phyloP scores from a whole-genome alignment of 2,329 filamentous ascomycete species.

The Neonectria magnoliae region DNA sequence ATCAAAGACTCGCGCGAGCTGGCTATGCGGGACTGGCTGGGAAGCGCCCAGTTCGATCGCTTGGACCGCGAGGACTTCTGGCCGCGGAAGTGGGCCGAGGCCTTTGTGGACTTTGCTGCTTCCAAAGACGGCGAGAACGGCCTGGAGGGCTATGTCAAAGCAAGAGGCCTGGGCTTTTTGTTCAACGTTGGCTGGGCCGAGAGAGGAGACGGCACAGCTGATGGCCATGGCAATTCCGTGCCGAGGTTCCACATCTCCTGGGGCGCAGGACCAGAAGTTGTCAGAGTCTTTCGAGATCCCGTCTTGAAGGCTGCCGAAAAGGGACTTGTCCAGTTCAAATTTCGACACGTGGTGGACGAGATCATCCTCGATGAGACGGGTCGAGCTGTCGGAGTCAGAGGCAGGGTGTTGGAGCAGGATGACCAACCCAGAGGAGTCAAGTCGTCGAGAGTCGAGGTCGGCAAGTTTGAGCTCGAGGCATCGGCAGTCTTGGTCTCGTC shows the following conservation, averaged over 20 bases:
- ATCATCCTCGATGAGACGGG: constrained; percentile 64
- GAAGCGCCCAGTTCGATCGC: constrained; percentile 67
- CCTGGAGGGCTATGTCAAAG: constrained; percentile 67
- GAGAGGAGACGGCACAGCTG: constrained; percentile 63
- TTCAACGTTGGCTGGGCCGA: constrained; percentile 70
- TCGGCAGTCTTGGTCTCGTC: constrained; percentile 64
- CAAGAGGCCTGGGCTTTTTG: constrained; percentile 62
- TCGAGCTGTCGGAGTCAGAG: constrained; percentile 62
- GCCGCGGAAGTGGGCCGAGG: constrained; percentile 70
- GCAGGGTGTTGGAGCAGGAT: constrained; percentile 62
- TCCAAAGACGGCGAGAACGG: constrained; percentile 50
- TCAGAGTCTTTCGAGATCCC: constrained; percentile 66
- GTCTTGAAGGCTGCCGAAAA: constrained; percentile 62
- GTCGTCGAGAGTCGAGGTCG: constrained; percentile 59
- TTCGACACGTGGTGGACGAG: constrained; percentile 67
- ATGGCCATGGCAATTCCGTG: constrained; percentile 70
- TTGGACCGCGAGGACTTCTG: constrained; percentile 62
- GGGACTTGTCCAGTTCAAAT: constrained; percentile 64
- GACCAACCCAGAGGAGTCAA: constrained; percentile 61
- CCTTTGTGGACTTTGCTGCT: constrained; percentile 70
- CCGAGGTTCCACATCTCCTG: constrained; percentile 71
- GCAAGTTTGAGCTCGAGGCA: constrained; percentile 63
- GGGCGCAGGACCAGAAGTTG: constrained; percentile 70
- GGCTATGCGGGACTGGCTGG: constrained; percentile 68
- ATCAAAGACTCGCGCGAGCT: constrained; percentile 67